These are phyloP conservation scores for Syncephalastrum monosporum DNA, from an alignment of 371 early-diverging fungal species.

Conservation along the genomic window DNA sequence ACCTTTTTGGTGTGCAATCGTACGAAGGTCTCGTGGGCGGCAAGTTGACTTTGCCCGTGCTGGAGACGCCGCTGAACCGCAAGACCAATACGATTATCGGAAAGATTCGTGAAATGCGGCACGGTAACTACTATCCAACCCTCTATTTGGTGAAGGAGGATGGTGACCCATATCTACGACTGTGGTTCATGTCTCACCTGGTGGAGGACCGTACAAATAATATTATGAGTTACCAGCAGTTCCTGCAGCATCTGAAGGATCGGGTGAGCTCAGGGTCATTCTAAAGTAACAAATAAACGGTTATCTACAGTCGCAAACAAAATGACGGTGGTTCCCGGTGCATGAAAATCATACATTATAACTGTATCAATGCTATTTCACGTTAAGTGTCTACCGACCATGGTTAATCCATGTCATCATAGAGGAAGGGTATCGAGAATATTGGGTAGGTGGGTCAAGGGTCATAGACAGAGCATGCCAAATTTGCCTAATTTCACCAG, in stretches of 20 bases:
- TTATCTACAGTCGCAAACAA: too few species aligned
- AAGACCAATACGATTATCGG: constrained; percentile 59
- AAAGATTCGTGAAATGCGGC: constrained; percentile 59
- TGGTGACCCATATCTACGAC: constrained; percentile 80
- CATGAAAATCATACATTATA: too few species aligned
- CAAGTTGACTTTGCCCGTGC: constrained; percentile 59
- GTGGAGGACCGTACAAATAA: constrained; percentile 91
- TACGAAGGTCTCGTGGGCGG: constrained; percentile 64
- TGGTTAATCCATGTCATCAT: too few species aligned
- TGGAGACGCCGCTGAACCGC: constrained; percentile 59
- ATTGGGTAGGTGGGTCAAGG: too few species aligned
- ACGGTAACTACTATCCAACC: constrained; percentile 61
- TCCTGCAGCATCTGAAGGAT: constrained; percentile 62
- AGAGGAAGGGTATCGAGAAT: too few species aligned
- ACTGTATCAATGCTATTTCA: too few species aligned
- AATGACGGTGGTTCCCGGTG: too few species aligned
- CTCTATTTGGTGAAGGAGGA: constrained; percentile 90
- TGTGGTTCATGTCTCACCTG: constrained; percentile 84
- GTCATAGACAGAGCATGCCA: too few species aligned
- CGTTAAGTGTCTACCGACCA: too few species aligned
- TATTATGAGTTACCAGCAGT: constrained; percentile 85
- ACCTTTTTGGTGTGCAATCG: constrained; percentile 64
- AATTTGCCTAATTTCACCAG: too few species aligned
- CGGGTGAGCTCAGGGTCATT: constrained; percentile 34
- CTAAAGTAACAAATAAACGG: too few species aligned